phyloP scores from a whole-genome alignment of 768 basidiomycete genomes.

The Strobilomyces confusus region DNA sequence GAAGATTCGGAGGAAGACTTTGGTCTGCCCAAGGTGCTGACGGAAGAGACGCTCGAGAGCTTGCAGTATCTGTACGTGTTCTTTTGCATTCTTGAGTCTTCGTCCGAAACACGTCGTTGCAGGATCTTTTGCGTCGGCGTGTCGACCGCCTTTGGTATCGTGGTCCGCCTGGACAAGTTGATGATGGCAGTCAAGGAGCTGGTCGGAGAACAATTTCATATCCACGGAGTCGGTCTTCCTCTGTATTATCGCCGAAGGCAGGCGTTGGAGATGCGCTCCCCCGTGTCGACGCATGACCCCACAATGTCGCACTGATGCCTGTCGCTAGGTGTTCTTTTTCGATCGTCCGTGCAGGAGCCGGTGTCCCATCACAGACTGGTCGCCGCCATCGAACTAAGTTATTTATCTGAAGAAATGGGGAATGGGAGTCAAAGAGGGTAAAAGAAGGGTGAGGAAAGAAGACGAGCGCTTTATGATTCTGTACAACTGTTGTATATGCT shows the following conservation, averaged over 20 bases:
- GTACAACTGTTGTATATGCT: no score
- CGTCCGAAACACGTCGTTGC: not conserved
- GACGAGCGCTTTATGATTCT: no score
- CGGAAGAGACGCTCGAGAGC: slow-evolving; percentile 67
- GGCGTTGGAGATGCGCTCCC: slow-evolving; percentile 31
- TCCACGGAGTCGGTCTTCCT: slow-evolving; percentile 56
- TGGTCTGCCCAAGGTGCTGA: slow-evolving; percentile 67
- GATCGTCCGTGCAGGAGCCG: no score
- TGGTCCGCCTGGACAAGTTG: slow-evolving; percentile 70
- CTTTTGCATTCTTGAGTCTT: no score
- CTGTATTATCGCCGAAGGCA: slow-evolving; percentile 18
- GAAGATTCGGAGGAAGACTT: slow-evolving; percentile 72
- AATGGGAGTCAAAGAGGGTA: no score
- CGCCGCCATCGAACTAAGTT: no score
- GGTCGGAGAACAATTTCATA: slow-evolving; percentile 84
- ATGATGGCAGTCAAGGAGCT: slow-evolving; percentile 83
- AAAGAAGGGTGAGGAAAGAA: no score
- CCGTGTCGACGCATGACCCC: slow-evolving; percentile 2
- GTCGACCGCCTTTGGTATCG: slow-evolving; percentile 61
- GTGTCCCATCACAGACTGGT: no score
- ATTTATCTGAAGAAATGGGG: no score
- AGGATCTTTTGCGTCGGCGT: slow-evolving; percentile 74
- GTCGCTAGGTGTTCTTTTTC: no score
- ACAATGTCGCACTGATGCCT: not conserved
- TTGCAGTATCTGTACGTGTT: slow-evolving; percentile 74